phyloP scores from a whole-genome alignment of 345 rosid genomes.

The Adansonia digitata region DNA sequence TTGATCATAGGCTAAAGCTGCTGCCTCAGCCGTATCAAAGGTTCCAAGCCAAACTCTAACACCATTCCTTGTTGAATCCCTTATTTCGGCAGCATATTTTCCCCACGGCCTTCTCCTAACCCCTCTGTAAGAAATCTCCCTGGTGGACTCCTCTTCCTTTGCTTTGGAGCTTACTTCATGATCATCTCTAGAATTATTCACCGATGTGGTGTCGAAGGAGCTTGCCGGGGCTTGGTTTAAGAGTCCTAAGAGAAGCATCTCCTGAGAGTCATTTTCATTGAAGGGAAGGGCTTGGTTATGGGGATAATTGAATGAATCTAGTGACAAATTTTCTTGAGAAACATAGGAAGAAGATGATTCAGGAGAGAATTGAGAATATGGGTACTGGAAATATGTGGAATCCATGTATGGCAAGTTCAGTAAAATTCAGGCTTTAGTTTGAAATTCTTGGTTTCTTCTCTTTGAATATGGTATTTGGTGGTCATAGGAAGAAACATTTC shows the following conservation, averaged over 20 bases:
- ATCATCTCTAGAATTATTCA: background rate
- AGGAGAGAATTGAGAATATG: background rate
- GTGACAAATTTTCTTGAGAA: conserved; percentile 22
- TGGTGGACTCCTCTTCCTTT: background rate
- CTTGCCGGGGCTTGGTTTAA: background rate
- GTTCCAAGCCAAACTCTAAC: conserved; percentile 67
- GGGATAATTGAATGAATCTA: background rate
- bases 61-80: conserved; percentile 62
- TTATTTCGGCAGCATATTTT: conserved; percentile 1
- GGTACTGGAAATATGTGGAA: background rate
- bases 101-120: conserved; percentile 68
- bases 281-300: conserved; percentile 37
- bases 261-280: conserved; percentile 19
- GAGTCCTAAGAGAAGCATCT: conserved; percentile 1
- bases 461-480: background rate
- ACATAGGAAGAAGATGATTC: conserved; percentile 9
- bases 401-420: background rate
- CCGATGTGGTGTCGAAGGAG: background rate
- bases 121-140: conserved; percentile 12
- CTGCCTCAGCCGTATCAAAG: conserved; percentile 56
- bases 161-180: background rate
- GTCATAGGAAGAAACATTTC: conserved; percentile 10
- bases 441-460: background rate
- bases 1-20: conserved; percentile 68
- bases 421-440: background rate